phyloP scores from a whole-genome alignment of 1,284 basidiomycete species.

The Tylopilus microsporus region DNA sequence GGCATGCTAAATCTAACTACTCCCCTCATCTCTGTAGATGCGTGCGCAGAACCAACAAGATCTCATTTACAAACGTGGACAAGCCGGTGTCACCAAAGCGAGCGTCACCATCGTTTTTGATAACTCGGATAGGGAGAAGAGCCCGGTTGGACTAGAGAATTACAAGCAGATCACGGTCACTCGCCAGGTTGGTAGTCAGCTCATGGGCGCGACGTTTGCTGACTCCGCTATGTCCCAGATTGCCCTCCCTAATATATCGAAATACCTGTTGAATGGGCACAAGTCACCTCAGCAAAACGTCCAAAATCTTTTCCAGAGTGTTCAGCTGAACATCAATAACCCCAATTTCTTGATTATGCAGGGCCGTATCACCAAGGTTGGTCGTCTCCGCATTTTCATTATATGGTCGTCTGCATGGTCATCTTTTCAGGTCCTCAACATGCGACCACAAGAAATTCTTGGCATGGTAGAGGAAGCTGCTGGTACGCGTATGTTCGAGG shows the following conservation, averaged over 20 bases:
- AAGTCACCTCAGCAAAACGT: conserved; percentile 86
- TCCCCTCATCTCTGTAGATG: conserved; percentile 51
- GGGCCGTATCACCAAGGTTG: conserved; percentile 87
- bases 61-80: conserved; percentile 96
- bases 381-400: conserved; percentile 7
- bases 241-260: conserved; percentile 89
- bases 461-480: conserved; percentile 99
- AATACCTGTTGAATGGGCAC: conserved; percentile 97
- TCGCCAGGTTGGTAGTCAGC: conserved; percentile 64
- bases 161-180: conserved; percentile 93
- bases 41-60: conserved; percentile 96
- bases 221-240: conserved; percentile 50
- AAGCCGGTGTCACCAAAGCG: conserved; percentile 95
- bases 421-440: conserved; percentile 73
- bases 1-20: neutral
- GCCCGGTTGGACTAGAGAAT: conserved; percentile 82
- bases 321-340: conserved; percentile 99
- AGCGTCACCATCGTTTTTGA: conserved; percentile 99
- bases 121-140: conserved; percentile 88
- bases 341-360: conserved; percentile 99
- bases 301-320: conserved; percentile 93
- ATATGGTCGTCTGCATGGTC: neutral
- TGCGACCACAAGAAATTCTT: conserved; percentile 96
- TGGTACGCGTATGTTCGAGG: conserved; percentile 99
- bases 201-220: conserved; percentile 10